Evolutionary conservation across 345 rosid species (phyloP), one percentile per base, ranked within the genome.

Genomic region (Eucalyptus polyanthemos): DNA sequence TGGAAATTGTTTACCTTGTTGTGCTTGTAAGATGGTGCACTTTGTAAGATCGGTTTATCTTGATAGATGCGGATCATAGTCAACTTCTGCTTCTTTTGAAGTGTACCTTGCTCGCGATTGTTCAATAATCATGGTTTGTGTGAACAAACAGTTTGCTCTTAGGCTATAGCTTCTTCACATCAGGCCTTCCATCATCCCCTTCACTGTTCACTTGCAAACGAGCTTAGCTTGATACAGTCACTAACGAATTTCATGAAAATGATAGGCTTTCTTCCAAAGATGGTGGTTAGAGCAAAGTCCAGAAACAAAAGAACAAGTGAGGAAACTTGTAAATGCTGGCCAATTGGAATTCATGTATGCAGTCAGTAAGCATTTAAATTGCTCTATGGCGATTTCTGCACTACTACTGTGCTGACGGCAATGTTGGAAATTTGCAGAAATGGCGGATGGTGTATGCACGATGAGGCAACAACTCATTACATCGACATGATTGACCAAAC

Each of bases 361-460:
- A 91, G 42, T 51, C 25, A 90, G 50, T 76, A 88, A 65, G 86
- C 24, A 62, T 21, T 13, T 45, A 76, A 21, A 21, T 22, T 3
- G 24, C 47, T 37, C 47, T 34, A 37, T 40, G 85, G 29, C 67
- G 24, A 34, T 51, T 47, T 88, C 9, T 72, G 22, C 60, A 37
- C 21, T 67, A 11, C 24, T 40, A 76, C 15, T 76, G 85, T 40
- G 29, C 85, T 76, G 85, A 76, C 3, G 47, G 47, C 12, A 21
- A 40, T 76, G 47, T 21, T 21, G 16, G 85, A 6, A 34, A 50
- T 54, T 40, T 94, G 91, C 94, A 97, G 99, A 89, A 96, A 97
- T 89, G 98, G 98, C 67, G 99, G 98, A 88, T 97, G 98, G 98
- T 94, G 97, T 88, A 97, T 97, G 99, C 97, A 95, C 34, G 99